Conservation (phyloP, 345 rosid species). For the Citrus glauca region DNA sequence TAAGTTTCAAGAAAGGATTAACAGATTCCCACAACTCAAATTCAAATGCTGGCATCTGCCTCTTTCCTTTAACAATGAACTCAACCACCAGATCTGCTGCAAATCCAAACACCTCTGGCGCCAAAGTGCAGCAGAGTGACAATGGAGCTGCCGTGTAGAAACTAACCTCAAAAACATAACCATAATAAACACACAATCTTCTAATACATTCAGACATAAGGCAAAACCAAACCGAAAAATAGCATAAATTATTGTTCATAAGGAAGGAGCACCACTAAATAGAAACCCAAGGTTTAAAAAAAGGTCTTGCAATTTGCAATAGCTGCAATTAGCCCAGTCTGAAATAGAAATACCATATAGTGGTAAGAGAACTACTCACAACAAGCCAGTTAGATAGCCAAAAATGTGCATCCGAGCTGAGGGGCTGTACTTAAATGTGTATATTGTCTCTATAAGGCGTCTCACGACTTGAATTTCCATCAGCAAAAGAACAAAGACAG, state of each 20-base stretch:
- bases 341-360: not conserved
- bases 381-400: conserved; percentile 52
- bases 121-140: conserved; percentile 50
- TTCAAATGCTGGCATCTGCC: conserved; percentile 22
- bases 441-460: conserved; percentile 59
- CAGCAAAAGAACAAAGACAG: conserved; percentile 56
- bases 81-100: conserved; percentile 29
- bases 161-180: conserved; percentile 31
- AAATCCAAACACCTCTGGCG: conserved; percentile 42
- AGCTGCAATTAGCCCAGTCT: not conserved
- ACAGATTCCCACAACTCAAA: conserved; percentile 35
- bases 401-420: conserved; percentile 61
- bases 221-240: not conserved
- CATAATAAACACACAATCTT: not conserved
- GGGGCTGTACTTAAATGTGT: conserved; percentile 58
- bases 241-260: not conserved
- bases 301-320: not conserved
- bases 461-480: conserved; percentile 70
- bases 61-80: conserved; percentile 43
- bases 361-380: conserved; percentile 40
- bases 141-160: conserved; percentile 56
- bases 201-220: not conserved
- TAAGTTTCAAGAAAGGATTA: conserved; percentile 45
- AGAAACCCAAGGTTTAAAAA: not conserved
- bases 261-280: not conserved